These are phyloP conservation scores for Xylariaceae sp. DNA, from an alignment of 2,329 filamentous ascomycete genomes.

Conservation along the genomic window DNA sequence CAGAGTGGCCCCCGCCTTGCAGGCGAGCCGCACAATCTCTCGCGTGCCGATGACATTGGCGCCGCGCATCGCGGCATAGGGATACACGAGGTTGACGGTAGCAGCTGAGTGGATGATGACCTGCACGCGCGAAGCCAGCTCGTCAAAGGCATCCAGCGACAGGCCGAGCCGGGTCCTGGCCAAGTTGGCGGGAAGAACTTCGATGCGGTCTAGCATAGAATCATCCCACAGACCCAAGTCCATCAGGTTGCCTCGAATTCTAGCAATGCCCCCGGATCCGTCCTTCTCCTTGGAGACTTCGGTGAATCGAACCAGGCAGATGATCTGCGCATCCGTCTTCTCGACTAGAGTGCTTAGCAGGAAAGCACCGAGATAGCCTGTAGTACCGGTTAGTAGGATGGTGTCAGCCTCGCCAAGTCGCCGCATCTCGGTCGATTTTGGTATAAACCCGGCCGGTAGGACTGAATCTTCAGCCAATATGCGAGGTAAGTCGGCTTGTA, in stretches of 20 bases:
- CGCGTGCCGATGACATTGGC: conserved; percentile 76
- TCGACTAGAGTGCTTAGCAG: conserved; percentile 64
- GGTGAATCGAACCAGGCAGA: conserved; percentile 68
- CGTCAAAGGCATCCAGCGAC: conserved; percentile 57
- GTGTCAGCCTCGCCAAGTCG: conserved; percentile 61
- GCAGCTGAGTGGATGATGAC: conserved; percentile 75
- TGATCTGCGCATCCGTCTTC: conserved; percentile 60
- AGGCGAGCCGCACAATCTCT: conserved; percentile 67
- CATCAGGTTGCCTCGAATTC: conserved; percentile 70
- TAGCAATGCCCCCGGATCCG: conserved; percentile 59
- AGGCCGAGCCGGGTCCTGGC: conserved; percentile 64
- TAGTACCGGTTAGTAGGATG: conserved; percentile 67
- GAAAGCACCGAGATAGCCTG: conserved; percentile 72
- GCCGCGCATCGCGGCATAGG: conserved; percentile 68
- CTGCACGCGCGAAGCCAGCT: conserved; percentile 59
- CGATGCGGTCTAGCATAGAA: conserved; percentile 69
- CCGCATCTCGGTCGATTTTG: conserved; percentile 46
- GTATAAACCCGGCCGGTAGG: conserved; percentile 64
- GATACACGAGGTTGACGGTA: conserved; percentile 75
- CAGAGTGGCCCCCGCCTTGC: conserved; percentile 61
- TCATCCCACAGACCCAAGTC: conserved; percentile 74
- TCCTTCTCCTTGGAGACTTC: conserved; percentile 60
- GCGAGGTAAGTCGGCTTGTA: conserved; percentile 69
- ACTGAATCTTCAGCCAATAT: conserved; percentile 61
- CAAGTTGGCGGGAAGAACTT: conserved; percentile 69